Evolutionary conservation across 345 rosid species (phyloP).

Genomic region (Linum lewisii): DNA sequence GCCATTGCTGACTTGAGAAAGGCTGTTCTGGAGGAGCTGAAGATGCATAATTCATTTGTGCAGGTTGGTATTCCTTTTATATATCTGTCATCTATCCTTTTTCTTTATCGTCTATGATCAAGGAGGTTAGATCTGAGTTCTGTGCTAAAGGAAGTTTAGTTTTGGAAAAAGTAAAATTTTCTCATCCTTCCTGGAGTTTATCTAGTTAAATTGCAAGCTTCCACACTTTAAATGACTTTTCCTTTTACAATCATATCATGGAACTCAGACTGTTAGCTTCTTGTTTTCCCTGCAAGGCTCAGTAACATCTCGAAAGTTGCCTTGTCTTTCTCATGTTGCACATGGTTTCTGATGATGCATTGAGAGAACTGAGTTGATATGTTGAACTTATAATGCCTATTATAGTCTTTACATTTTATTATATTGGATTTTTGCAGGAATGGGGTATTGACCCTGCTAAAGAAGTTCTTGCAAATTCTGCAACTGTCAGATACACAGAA

Average conservation of each 20-base stretch:
- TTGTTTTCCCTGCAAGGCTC: conserved; percentile 1
- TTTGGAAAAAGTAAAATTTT: background rate
- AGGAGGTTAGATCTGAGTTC: too few relatives aligned
- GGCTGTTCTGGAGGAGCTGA: conserved; percentile 59
- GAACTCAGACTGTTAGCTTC: background rate
- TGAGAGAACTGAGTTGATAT: too few relatives aligned
- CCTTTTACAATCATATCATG: background rate
- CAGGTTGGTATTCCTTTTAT: conserved; percentile 20
- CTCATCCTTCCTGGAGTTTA: conserved; percentile 4
- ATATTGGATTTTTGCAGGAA: conserved; percentile 48
- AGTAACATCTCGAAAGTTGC: too few relatives aligned
- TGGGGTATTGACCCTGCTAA: conserved; percentile 57
- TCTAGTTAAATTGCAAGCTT: too few relatives aligned
- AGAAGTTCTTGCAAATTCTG: conserved; percentile 46
- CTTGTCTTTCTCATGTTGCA: too few relatives aligned
- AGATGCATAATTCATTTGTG: conserved; percentile 65
- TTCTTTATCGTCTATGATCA: too few relatives aligned
- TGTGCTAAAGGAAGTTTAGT: too few relatives aligned
- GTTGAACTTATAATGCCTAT: too few relatives aligned
- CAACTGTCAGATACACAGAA: conserved; percentile 69
- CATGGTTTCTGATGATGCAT: too few relatives aligned
- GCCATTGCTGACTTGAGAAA: conserved; percentile 69
- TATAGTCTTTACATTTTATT: background rate
- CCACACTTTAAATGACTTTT: too few relatives aligned
- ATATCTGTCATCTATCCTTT: background rate